phyloP scores from a whole-genome alignment of 2,329 filamentous ascomycete species.

The Pseudopyricularia javanii region DNA sequence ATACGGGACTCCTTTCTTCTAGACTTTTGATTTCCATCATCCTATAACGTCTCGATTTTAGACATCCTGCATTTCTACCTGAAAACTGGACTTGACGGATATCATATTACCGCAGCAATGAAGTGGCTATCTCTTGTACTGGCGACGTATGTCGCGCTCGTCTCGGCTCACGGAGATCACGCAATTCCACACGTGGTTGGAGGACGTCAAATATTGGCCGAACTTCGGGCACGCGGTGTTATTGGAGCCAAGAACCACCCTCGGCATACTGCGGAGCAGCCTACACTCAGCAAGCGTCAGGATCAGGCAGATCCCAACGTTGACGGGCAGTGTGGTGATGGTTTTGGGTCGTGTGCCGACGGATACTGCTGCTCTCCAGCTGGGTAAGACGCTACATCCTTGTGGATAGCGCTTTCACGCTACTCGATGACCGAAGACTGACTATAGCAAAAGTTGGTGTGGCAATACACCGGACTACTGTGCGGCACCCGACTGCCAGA shows the following conservation, averaged over 20 bases:
- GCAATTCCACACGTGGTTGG: slow-evolving; percentile 15
- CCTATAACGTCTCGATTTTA: background rate
- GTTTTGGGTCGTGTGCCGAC: slow-evolving; percentile 14
- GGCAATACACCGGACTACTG: slow-evolving; percentile 43
- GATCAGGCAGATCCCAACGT: slow-evolving; percentile 9
- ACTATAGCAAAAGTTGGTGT: slow-evolving; percentile 31
- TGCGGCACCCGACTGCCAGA: slow-evolving; percentile 47
- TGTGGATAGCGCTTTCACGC: background rate
- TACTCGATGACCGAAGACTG: slow-evolving; percentile 5
- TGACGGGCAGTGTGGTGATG: slow-evolving; percentile 14
- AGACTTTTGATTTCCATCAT: background rate
- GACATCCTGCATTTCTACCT: background rate
- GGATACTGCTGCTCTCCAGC: slow-evolving; percentile 21
- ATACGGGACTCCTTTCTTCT: background rate
- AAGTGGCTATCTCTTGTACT: slow-evolving; percentile 6
- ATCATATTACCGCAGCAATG: background rate
- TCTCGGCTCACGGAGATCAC: slow-evolving; percentile 12
- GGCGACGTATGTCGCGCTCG: slow-evolving; percentile 12
- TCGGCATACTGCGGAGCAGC: background rate
- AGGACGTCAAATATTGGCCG: slow-evolving; percentile 13
- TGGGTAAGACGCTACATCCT: slow-evolving; percentile 11
- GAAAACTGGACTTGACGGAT: background rate
- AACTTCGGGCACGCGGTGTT: slow-evolving; percentile 7
- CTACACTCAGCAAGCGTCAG: background rate
- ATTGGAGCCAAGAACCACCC: background rate